Evolutionary conservation across 345 rosid genomes (phyloP), one percentile per base, ranked within the genome.

Genomic region (Salix exigua): DNA sequence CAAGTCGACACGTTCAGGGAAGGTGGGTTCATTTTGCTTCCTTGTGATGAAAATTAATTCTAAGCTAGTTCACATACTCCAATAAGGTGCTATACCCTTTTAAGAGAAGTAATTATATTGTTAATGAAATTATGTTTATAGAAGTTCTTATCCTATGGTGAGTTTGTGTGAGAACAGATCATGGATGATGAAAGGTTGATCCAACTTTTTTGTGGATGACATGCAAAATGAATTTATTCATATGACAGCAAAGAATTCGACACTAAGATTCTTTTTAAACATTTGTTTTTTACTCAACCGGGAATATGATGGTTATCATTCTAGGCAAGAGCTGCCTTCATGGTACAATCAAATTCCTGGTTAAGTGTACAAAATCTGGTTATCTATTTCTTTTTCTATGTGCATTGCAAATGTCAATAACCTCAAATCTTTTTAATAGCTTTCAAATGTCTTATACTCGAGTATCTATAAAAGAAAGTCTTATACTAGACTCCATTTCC

Each of bases 1-100:
- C 84, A 86, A 89, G 42, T 80, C 90, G 62, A 95, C 99, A 76
- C 97, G 97, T 68, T 80, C 92, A 16, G 93, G 87, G 14, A 93
- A 88, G 96, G 99, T 95, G 75, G 51, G 66, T 17, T 46, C 0
- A 1, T 73, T 68, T 68, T 42, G 1, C 70, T 19, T 6, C 37
- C 51, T 25, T 50, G 23, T 8, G 48, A 50, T 68, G 35, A 30
- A 42, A 31, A 53, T 74, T 63, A 18, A 8, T 64, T 1, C 7
- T 70, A n/a, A 6, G 40, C 42, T 73, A 61, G 16, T 33, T 40
- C 51, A 37, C 55, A 37, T 18, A 14, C 11, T 58, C 33, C 6
- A 31, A 31, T 44, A 16, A 30, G 10, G 31, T 71, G 67, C 7
- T 25, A 38, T 62, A 14, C 18, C 23, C 50, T 46, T n/a, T 73